These are phyloP conservation scores for Tephrocybe sp. DNA, from an alignment of 768 basidiomycete species.

Conservation along the genomic window DNA sequence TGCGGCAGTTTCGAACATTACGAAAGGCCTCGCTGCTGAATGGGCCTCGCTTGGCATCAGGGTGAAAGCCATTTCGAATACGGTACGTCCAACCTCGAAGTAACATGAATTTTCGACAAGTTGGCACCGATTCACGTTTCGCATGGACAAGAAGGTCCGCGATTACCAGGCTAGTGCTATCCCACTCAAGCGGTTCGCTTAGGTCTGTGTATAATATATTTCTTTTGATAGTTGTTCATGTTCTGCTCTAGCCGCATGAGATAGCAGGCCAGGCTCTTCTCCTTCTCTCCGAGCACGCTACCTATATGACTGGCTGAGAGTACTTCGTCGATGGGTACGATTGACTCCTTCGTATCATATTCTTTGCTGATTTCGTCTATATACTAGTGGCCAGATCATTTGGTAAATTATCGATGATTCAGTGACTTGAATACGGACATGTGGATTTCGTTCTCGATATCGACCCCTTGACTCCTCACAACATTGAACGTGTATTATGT, in stretches of 20 bases:
- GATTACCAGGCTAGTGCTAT: conserved; percentile 49
- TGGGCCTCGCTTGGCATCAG: conserved; percentile 54
- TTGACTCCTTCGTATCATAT: conserved; percentile 3
- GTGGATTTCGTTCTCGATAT: too few relatives aligned
- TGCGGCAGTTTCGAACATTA: conserved; percentile 56
- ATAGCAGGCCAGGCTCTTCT: conserved; percentile 54
- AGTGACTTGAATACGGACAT: too few relatives aligned
- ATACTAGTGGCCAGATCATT: not conserved
- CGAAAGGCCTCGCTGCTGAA: conserved; percentile 60
- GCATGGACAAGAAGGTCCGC: conserved; percentile 49
- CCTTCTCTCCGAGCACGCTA: conserved; percentile 47
- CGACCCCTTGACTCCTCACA: too few relatives aligned
- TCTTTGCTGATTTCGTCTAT: not conserved
- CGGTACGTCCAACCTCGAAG: conserved; percentile 29
- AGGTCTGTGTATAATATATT: conserved; percentile 30
- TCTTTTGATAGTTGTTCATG: not conserved
- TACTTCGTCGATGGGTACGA: conserved; percentile 57
- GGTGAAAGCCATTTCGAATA: conserved; percentile 66
- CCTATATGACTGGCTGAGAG: conserved; percentile 59
- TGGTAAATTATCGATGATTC: conserved; percentile 4
- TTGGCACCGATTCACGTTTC: conserved; percentile 53
- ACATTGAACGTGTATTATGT: too few relatives aligned
- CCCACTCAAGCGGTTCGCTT: conserved; percentile 55
- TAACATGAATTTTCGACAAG: too few relatives aligned
- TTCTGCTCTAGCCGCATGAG: conserved; percentile 44